Evolutionary conservation across 352 stramenopile genomes (phyloP), one percentile per base, ranked within the genome.

Genomic region (Pythium pectinolyticum): DNA sequence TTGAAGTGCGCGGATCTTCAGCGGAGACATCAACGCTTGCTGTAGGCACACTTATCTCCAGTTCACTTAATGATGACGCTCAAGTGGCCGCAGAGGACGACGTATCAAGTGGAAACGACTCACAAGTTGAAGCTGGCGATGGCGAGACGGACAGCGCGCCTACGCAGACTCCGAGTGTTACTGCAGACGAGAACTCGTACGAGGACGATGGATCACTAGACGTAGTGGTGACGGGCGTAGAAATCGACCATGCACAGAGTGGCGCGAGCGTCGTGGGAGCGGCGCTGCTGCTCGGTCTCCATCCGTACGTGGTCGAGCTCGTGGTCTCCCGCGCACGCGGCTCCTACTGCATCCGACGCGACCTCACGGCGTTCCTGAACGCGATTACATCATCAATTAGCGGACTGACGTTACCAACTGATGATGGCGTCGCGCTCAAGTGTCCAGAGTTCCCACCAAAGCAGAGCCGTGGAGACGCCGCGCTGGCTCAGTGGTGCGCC

Each of bases 221-320:
- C 40, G 78, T 91, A 5, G 78, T 89, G 1, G 77, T 91, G 31
- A 89, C 80, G n/a, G 84, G 75, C 34, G 78, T 87, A 5, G 80
- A 89, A 25, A 54, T 66, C 24, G 57, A 67, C 3, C 57, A 72
- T 14, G 52, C 48, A 22, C 37, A 57, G n/a, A 55, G 59, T 27
- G 51, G 41, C 5, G 46, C 49, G 14, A 63, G 61, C 39, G 67
- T 65, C 0, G 51, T 73, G n/a, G 46, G 68, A 11, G 51, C 77
- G 12, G 67, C 71, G 10, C 64, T 67, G 25, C 57, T 82, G 35
- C 22, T 77, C 15, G 66, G 57, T 17, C n/a, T 53, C 31, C 47
- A 65, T 12, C 35, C 65, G 40, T 86, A 77, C 51, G 67, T 64
- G 1, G 80, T 89, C 35, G 82, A 91, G 57, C 75, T 91, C 17